Evolutionary conservation across 2,329 filamentous ascomycete genomes (phyloP), one percentile per base, ranked within the genome.

Genomic region (Teratosphaeriaceae sp.): DNA sequence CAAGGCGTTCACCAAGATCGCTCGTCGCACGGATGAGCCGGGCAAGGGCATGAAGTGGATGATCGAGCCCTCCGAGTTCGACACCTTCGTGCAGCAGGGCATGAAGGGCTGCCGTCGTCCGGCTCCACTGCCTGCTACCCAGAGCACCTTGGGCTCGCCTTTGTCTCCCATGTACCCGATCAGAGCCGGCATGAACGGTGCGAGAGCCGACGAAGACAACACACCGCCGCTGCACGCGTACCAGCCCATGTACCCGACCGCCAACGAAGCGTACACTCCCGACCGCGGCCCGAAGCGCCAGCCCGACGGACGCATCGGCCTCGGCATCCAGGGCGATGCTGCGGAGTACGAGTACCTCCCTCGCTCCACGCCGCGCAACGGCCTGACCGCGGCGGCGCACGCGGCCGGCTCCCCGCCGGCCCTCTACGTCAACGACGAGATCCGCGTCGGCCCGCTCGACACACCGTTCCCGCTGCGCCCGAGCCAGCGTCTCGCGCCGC

Each of bases 1-100:
- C 65, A 95, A 96, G 62, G 81, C 84, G 0, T 98, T 98, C 59
- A 82, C 88, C 55, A 98, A 98, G 65, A 85, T 95, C 7, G 85
- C 92, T 2, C 82, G 92, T 36, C 83, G 86, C 13, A 95, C 88
- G 0, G 88, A 97, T 55, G 92, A 98, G 62, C 92, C 92, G 18
- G 92, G 92, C 11, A 98, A 98, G 64, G 92, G 92, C 21, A 97
- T 96, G 88, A 97, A 97, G 63, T 98, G 92, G 92, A 87, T 90
- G 65, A 89, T 98, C 58, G 81, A 87, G 3, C 76, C 85, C 1
- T 86, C 94, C 50, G 78, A 83, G 51, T 81, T 84, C 38, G 87
- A 96, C 15, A 90, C 95, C 41, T 94, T 96, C 72, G 76, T 88
- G 46, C 85, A 85, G 61, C 86, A 84, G 54, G 69, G 70, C 38